These are phyloP conservation scores for Podospora anserina DNA, from an alignment of 495 filamentous ascomycete genomes.

Conservation along the genomic window DNA sequence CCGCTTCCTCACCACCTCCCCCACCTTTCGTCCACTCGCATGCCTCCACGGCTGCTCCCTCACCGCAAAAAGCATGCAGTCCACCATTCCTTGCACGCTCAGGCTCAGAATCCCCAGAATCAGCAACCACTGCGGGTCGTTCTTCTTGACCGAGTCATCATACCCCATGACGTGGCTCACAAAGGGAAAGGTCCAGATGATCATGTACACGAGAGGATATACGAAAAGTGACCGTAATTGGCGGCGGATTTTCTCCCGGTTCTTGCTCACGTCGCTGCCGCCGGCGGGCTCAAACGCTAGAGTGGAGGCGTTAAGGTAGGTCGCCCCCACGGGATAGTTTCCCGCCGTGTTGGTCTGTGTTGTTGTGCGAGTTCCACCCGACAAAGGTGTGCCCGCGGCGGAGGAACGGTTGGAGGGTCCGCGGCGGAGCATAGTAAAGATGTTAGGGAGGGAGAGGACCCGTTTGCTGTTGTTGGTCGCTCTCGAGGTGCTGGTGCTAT, in stretches of 20 bases:
- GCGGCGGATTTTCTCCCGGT: slow-evolving; percentile 55
- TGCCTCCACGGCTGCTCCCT: slow-evolving; percentile 69
- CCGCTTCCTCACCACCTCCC: neutral
- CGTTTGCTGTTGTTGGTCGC: neutral
- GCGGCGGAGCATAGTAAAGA: slow-evolving; percentile 24
- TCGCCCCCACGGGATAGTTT: neutral
- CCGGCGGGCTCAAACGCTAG: neutral
- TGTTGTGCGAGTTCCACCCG: slow-evolving; percentile 27
- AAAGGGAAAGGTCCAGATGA: slow-evolving; percentile 72
- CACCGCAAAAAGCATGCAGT: slow-evolving; percentile 62
- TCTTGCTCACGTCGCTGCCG: slow-evolving; percentile 31
- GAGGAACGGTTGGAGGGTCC: slow-evolving; percentile 17
- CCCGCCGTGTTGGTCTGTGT: slow-evolving; percentile 34
- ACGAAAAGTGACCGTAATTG: slow-evolving; percentile 68
- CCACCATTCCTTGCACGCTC: slow-evolving; percentile 59
- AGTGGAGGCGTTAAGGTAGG: slow-evolving; percentile 14
- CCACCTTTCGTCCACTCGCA: slow-evolving; percentile 34
- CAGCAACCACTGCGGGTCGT: slow-evolving; percentile 54
- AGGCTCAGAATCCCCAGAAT: slow-evolving; percentile 55
- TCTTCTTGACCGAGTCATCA: slow-evolving; percentile 40
- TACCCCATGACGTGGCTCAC: slow-evolving; percentile 58
- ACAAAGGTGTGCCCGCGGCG: neutral
- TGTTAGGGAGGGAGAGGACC: slow-evolving; percentile 23
- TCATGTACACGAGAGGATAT: slow-evolving; percentile 67
- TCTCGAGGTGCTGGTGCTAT: neutral